A percentile compares a stretch with the other conserved stretches of the same genome.
phyloP scores from a whole-genome alignment of 2,329 filamentous ascomycete genomes.

The Furcasterigmium sp. region DNA sequence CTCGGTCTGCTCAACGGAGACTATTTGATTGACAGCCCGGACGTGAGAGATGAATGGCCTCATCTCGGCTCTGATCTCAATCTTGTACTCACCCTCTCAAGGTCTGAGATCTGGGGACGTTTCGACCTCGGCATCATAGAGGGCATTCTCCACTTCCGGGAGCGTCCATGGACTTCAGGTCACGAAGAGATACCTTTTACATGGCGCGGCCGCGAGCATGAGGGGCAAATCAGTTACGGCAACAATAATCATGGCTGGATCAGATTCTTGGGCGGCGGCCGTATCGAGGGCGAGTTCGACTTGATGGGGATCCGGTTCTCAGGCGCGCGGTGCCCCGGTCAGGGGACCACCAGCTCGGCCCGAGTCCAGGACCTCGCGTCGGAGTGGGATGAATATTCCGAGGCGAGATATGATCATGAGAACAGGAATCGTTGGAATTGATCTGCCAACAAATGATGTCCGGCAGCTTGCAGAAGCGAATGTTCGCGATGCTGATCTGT shows the following conservation, averaged over 20 bases:
- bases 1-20: slow-evolving; percentile 37
- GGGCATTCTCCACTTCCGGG: slow-evolving; percentile 34
- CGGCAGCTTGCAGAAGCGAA: too few relatives aligned
- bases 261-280: slow-evolving; percentile 29
- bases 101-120: slow-evolving; percentile 35
- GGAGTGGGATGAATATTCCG: slow-evolving; percentile 21
- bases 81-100: slow-evolving; percentile 31
- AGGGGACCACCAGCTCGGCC: slow-evolving; percentile 22
- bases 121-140: slow-evolving; percentile 36
- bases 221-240: slow-evolving; percentile 20
- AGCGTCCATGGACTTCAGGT: slow-evolving; percentile 26
- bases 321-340: slow-evolving; percentile 15
- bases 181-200: slow-evolving; percentile 17
- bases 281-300: slow-evolving; percentile 24
- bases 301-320: slow-evolving; percentile 20
- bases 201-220: slow-evolving; percentile 29
- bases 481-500: too few relatives aligned
- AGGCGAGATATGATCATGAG: slow-evolving; percentile 21
- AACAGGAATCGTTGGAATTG: slow-evolving; percentile 3
- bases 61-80: slow-evolving; percentile 18
- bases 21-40: slow-evolving; percentile 29
- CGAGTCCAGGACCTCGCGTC: slow-evolving; percentile 14
- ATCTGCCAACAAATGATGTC: too few relatives aligned
- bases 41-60: slow-evolving; percentile 19
- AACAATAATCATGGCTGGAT: slow-evolving; percentile 23